Conservation (phyloP, 2,329 filamentous ascomycete genomes). For the Helotiales sp. region DNA sequence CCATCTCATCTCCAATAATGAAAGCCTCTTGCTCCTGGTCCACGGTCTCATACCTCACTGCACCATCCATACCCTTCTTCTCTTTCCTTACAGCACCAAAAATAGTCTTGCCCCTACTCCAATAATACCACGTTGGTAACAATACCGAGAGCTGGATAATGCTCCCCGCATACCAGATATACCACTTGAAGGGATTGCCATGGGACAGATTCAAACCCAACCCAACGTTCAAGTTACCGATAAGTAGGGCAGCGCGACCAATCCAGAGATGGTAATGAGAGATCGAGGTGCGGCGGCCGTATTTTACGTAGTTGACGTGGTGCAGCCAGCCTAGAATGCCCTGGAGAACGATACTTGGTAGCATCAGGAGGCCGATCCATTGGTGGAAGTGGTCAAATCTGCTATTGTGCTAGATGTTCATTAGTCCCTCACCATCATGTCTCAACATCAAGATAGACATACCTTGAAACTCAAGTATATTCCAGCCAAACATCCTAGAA, state of each 20-base stretch:
- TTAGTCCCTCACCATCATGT: background rate
- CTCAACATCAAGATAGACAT: background rate
- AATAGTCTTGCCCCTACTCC: slow-evolving; percentile 8
- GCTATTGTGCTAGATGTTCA: slow-evolving; percentile 1
- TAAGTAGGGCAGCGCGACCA: slow-evolving; percentile 4
- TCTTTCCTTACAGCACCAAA: background rate
- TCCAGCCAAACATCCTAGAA: slow-evolving; percentile 15
- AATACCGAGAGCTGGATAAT: slow-evolving; percentile 1
- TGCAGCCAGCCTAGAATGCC: slow-evolving; percentile 12
- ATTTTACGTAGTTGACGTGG: slow-evolving; percentile 15
- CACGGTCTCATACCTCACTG: slow-evolving; percentile 10
- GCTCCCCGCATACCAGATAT: background rate
- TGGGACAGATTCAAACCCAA: slow-evolving; percentile 12
- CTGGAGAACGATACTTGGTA: slow-evolving; percentile 8
- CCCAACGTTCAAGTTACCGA: slow-evolving; percentile 14
- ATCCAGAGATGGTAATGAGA: slow-evolving; percentile 18
- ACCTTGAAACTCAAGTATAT: slow-evolving; percentile 11
- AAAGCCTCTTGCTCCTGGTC: slow-evolving; percentile 18
- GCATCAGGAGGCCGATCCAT: slow-evolving; percentile 9
- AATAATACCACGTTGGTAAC: slow-evolving; percentile 18
- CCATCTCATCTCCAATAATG: slow-evolving; percentile 12
- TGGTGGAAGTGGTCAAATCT: slow-evolving; percentile 12
- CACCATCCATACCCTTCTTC: background rate
- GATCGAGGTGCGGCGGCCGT: slow-evolving; percentile 8
- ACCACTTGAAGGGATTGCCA: background rate